Conservation (phyloP, 1,284 basidiomycete species). For the Lignosus rhinocerotis region DNA sequence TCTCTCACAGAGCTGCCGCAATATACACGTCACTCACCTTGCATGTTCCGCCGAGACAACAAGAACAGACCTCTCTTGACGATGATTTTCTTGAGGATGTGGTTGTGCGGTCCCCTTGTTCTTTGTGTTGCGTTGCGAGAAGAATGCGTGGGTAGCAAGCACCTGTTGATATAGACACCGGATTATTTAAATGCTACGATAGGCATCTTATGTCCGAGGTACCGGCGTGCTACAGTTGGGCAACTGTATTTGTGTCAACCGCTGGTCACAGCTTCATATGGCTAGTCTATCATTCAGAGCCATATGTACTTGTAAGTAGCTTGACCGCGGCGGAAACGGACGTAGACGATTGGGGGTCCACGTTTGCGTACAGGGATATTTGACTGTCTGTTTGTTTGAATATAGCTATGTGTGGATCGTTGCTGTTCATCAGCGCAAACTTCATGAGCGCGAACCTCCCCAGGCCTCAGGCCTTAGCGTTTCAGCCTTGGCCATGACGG, state of each 20-base stretch:
- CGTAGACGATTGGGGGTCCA: slow-evolving; percentile 13
- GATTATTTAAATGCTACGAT: background rate
- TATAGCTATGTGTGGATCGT: background rate
- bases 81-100: background rate
- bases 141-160: too few relatives aligned
- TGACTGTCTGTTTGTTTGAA: background rate
- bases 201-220: slow-evolving; percentile 8
- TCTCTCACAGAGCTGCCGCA: background rate
- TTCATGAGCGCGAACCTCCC: background rate
- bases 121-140: background rate
- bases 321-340: background rate
- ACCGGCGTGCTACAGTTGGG: slow-evolving; percentile 1
- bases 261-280: slow-evolving; percentile 6
- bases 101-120: background rate
- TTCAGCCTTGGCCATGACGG: too few relatives aligned
- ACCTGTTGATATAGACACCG: background rate
- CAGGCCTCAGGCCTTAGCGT: too few relatives aligned
- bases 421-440: background rate
- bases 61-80: background rate
- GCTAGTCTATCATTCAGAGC: slow-evolving; percentile 1
- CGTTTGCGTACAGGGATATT: background rate
- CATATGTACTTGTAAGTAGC: background rate
- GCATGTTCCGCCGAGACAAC: background rate
- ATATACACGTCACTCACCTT: background rate
- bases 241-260: background rate